These are phyloP conservation scores for Neopestalotiopsis clavispora DNA, from an alignment of 2,329 filamentous ascomycete genomes.

Conservation along the genomic window DNA sequence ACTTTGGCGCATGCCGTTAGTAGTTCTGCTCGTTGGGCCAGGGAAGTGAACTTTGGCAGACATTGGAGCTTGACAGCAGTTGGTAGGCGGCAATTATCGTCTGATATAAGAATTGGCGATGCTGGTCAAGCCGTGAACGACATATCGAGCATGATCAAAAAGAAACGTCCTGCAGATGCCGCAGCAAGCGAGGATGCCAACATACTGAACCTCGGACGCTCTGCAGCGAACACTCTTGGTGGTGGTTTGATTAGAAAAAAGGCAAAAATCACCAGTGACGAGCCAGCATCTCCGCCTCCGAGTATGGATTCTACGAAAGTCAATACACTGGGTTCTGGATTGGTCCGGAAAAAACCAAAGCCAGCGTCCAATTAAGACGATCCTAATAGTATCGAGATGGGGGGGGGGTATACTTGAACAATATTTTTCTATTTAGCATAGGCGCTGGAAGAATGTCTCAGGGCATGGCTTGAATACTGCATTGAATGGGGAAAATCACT, in stretches of 20 bases:
- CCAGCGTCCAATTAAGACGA: constrained; percentile 21
- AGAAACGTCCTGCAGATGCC: constrained; percentile 42
- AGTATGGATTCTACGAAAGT: constrained; percentile 22
- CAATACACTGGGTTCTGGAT: constrained; percentile 40
- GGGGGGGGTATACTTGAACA: neutral
- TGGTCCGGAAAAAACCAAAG: constrained; percentile 59
- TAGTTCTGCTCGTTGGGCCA: constrained; percentile 73
- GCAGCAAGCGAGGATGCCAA: neutral
- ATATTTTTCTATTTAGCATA: neutral
- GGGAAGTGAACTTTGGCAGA: constrained; percentile 63
- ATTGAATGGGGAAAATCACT: neutral
- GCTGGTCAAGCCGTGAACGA: constrained; percentile 45
- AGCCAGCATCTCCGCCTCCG: neutral
- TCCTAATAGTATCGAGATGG: neutral
- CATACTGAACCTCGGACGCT: constrained; percentile 16
- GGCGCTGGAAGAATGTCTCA: neutral
- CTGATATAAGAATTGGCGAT: constrained; percentile 18
- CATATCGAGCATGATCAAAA: constrained; percentile 53
- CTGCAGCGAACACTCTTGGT: constrained; percentile 39
- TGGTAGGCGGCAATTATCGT: constrained; percentile 44
- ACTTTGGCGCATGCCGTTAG: constrained; percentile 64
- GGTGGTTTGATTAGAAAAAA: constrained; percentile 55
- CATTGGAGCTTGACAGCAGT: constrained; percentile 57
- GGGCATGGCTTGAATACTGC: neutral
- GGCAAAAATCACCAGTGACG: constrained; percentile 41